Percentiles rank a stretch among this genome's conserved stretches.
These are phyloP conservation scores for Clavariopsis aquatica DNA, from an alignment of 495 filamentous ascomycete species.

Conservation along the genomic window DNA sequence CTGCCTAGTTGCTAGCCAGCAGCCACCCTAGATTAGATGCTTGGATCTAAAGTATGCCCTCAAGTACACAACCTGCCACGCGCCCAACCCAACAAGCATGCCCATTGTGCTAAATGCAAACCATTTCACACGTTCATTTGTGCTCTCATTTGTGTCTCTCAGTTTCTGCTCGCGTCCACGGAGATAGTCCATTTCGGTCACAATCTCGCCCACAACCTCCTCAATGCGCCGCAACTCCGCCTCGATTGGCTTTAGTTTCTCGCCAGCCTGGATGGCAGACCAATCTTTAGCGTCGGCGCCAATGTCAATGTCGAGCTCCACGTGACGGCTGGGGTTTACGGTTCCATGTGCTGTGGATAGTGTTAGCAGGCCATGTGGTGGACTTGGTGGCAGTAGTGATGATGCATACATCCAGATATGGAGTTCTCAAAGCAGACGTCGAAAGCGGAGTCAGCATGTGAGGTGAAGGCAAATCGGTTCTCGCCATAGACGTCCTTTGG, in stretches of 20 bases:
- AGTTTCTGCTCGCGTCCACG: slow-evolving; percentile 88
- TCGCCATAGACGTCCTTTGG: slow-evolving; percentile 91
- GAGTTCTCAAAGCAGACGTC: slow-evolving; percentile 97
- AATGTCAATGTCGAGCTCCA: slow-evolving; percentile 98
- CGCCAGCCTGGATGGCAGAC: slow-evolving; percentile 90
- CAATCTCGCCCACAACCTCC: slow-evolving; percentile 47
- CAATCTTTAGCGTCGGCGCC: slow-evolving; percentile 98
- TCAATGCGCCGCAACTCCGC: slow-evolving; percentile 86
- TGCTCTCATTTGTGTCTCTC: slow-evolving; percentile 98
- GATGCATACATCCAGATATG: slow-evolving; percentile 62
- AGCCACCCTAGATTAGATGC: slow-evolving; percentile 69
- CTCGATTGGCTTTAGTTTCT: slow-evolving; percentile 98
- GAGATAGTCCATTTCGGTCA: slow-evolving; percentile 65
- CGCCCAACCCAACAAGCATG: slow-evolving; percentile 85
- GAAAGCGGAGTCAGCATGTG: slow-evolving; percentile 90
- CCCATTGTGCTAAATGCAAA: slow-evolving; percentile 95
- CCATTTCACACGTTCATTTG: slow-evolving; percentile 98
- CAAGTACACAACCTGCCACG: slow-evolving; percentile 96
- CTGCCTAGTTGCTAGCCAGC: too few relatives aligned
- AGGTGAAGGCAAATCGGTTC: slow-evolving; percentile 89
- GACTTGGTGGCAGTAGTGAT: slow-evolving; percentile 2
- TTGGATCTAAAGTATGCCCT: slow-evolving; percentile 96
- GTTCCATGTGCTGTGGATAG: slow-evolving; percentile 44
- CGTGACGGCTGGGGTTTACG: slow-evolving; percentile 66
- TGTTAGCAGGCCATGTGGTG: slow-evolving; percentile 5